Conservation (phyloP, 2,329 filamentous ascomycete genomes). For the Bipolaris sorokiniana region DNA sequence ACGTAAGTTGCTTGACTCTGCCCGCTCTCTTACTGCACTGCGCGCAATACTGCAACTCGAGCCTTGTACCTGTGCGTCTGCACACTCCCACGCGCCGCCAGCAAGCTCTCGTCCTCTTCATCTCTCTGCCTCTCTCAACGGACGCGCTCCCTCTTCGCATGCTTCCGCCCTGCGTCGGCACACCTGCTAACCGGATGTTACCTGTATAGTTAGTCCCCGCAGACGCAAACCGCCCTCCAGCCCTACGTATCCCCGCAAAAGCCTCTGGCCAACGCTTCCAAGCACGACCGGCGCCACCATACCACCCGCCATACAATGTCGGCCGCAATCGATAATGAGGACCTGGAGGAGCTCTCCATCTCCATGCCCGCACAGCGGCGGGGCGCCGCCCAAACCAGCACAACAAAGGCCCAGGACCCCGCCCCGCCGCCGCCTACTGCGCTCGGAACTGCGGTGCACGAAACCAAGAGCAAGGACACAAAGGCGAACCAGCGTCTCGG, state of each 20-base stretch:
- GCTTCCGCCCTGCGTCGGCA: slow-evolving; percentile 14
- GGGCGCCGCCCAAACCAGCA: slow-evolving; percentile 31
- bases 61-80: neutral
- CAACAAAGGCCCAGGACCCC: slow-evolving; percentile 45
- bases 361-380: slow-evolving; percentile 71
- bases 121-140: neutral
- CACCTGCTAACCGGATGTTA: slow-evolving; percentile 17
- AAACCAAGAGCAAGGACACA: slow-evolving; percentile 56
- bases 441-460: slow-evolving; percentile 30
- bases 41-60: neutral
- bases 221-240: slow-evolving; percentile 1
- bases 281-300: slow-evolving; percentile 3
- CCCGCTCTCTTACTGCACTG: neutral
- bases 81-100: neutral
- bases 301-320: slow-evolving; percentile 38
- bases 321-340: slow-evolving; percentile 73
- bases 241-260: slow-evolving; percentile 3
- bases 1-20: slow-evolving; percentile 12
- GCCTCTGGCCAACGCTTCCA: slow-evolving; percentile 5
- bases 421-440: slow-evolving; percentile 33
- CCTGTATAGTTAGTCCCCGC: slow-evolving; percentile 9
- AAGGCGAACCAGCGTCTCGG: slow-evolving; percentile 84
- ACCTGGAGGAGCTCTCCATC: slow-evolving; percentile 70
- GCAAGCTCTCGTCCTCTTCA: neutral
- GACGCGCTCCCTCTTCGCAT: slow-evolving; percentile 8